phyloP scores from a whole-genome alignment of 2,329 filamentous ascomycete genomes.

The Pseudogymnoascus sp. region DNA sequence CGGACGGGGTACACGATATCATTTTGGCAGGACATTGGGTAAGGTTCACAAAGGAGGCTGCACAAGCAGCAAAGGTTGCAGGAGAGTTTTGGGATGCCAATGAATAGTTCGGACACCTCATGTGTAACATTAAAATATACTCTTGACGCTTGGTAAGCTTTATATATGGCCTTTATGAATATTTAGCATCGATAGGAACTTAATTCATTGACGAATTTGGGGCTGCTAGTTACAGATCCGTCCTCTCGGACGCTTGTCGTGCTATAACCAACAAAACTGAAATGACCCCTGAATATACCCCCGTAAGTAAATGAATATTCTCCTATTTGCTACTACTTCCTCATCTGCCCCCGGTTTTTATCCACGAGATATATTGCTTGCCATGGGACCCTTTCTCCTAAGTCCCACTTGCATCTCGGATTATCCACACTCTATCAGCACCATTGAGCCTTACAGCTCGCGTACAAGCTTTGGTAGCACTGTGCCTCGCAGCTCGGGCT shows the following conservation, averaged over 20 bases:
- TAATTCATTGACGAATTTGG: background rate
- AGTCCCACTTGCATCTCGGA: background rate
- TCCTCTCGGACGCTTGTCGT: background rate
- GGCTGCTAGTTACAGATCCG: background rate
- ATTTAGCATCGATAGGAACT: background rate
- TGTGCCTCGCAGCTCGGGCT: background rate
- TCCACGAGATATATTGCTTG: background rate
- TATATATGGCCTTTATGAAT: background rate
- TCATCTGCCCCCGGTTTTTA: background rate
- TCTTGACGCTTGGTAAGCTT: background rate
- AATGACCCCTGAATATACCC: background rate
- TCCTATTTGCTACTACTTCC: background rate
- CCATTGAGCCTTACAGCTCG: background rate
- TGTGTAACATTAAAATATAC: background rate
- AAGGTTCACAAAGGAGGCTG: constrained; percentile 36
- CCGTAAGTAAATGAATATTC: background rate
- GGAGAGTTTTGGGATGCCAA: constrained; percentile 5
- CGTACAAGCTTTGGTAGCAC: background rate
- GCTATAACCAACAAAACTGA: background rate
- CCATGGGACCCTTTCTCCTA: background rate
- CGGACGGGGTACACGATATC: constrained; percentile 39
- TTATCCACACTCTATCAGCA: background rate
- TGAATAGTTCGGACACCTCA: background rate
- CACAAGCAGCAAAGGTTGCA: constrained; percentile 9
- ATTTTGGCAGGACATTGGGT: constrained; percentile 32